Percentiles rank a stretch among this genome's conserved stretches.
Conservation (phyloP, 2,329 filamentous ascomycete genomes). For the Arthrinium puccinioides region DNA sequence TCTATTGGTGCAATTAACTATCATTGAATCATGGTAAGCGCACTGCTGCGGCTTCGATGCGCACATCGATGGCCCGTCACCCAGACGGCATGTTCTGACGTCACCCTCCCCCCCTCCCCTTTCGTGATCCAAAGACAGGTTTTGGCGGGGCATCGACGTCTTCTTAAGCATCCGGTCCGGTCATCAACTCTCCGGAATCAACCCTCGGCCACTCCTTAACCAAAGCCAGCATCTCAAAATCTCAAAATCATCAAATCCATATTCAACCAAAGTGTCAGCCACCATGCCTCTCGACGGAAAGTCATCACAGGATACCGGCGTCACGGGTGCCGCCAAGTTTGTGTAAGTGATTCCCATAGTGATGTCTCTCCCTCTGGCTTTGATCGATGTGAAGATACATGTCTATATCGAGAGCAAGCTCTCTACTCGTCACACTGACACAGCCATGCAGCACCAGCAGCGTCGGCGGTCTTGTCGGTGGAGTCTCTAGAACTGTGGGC, state of each 20-base stretch:
- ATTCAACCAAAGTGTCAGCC: not conserved
- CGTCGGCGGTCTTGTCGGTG: conserved; percentile 21
- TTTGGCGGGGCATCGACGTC: too few species aligned
- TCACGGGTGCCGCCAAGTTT: conserved; percentile 25
- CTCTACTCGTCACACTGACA: conserved; percentile 13
- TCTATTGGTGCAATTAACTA: too few species aligned
- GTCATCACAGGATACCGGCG: conserved; percentile 2
- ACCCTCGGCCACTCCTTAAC: too few species aligned
- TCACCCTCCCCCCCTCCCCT: too few species aligned
- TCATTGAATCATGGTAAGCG: too few species aligned
- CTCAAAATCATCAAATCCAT: not conserved
- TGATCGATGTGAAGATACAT: not conserved
- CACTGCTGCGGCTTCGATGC: too few species aligned
- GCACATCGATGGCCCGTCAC: too few species aligned
- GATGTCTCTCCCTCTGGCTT: not conserved
- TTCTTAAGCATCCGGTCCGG: too few species aligned
- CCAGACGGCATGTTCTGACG: too few species aligned
- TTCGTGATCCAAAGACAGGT: too few species aligned
- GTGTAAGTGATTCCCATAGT: conserved; percentile 7
- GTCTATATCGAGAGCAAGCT: not conserved
- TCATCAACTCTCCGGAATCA: too few species aligned
- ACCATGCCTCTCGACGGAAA: conserved; percentile 1
- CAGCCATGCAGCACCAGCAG: conserved; percentile 25
- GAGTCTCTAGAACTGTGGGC: conserved; percentile 22
- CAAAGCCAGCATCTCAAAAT: too few species aligned